Percentiles rank a stretch among this genome's conserved stretches.
Conservation (phyloP, 768 basidiomycete species). For the Leccinum aurantiacum region DNA sequence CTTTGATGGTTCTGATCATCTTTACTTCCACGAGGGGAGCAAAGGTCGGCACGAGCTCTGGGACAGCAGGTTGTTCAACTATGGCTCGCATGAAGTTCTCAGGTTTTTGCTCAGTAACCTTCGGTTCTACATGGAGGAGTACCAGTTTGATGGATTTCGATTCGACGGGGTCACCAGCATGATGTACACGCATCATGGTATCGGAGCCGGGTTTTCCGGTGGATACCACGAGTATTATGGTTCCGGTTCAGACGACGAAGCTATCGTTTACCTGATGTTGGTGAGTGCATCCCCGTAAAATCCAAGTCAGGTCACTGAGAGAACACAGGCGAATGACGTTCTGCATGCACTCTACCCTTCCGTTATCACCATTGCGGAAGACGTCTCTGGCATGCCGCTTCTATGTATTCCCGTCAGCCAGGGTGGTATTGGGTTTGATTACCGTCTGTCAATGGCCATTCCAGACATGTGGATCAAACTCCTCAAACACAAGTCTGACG, state of each 20-base stretch:
- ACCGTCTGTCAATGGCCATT: constrained; percentile 96
- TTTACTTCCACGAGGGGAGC: constrained; percentile 92
- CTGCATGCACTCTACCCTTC: constrained; percentile 80
- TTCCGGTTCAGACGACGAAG: constrained; percentile 77
- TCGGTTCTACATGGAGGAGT: constrained; percentile 94
- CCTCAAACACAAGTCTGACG: constrained; percentile 86
- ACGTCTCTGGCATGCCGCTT: constrained; percentile 98
- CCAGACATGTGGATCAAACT: constrained; percentile 99
- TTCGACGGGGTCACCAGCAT: constrained; percentile 99
- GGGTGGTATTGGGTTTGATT: constrained; percentile 97
- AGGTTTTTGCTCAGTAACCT: constrained; percentile 95
- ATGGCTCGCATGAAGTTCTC: constrained; percentile 90
- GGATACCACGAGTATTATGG: constrained; percentile 99
- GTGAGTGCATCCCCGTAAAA: constrained; percentile 45
- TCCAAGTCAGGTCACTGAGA: constrained; percentile 7
- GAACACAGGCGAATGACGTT: constrained; percentile 81
- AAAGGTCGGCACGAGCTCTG: constrained; percentile 94
- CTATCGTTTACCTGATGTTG: constrained; percentile 94
- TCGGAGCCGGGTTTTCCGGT: constrained; percentile 95
- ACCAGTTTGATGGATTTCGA: constrained; percentile 94
- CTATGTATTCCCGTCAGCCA: constrained; percentile 74
- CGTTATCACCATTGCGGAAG: constrained; percentile 92
- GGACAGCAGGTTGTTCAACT: constrained; percentile 98
- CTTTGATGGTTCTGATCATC: constrained; percentile 97
- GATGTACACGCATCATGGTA: constrained; percentile 99